phyloP scores from a whole-genome alignment of 1,139 yeast genomes.

The Taphrina populina region DNA sequence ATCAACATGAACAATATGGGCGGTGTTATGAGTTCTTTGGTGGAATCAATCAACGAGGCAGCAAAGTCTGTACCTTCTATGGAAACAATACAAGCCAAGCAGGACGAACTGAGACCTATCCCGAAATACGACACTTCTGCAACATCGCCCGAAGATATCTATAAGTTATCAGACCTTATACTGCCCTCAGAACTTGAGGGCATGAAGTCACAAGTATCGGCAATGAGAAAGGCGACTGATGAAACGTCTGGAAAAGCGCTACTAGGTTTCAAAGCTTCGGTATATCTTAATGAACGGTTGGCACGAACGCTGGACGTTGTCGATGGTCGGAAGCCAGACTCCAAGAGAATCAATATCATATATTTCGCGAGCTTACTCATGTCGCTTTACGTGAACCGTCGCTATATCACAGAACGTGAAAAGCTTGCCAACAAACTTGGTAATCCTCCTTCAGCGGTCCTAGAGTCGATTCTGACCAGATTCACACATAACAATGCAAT shows the following conservation, averaged over 20 bases:
- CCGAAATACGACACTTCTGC: conserved; percentile 77
- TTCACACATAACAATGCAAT: conserved; percentile 71
- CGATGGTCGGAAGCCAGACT: conserved; percentile 29
- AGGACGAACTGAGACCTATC: conserved; percentile 71
- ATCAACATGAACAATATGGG: conserved; percentile 80
- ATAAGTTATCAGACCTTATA: conserved; percentile 69
- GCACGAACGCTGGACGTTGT: conserved; percentile 45
- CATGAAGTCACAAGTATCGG: conserved; percentile 54
- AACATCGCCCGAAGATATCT: conserved; percentile 74
- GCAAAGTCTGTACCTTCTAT: conserved; percentile 73
- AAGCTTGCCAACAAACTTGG: conserved; percentile 62
- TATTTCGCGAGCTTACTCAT: conserved; percentile 76
- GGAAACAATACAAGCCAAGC: conserved; percentile 46
- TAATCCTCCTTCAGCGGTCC: conserved; percentile 66
- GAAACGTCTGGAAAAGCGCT: conserved; percentile 38
- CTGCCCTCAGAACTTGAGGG: conserved; percentile 68
- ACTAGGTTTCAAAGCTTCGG: conserved; percentile 62
- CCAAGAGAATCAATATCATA: conserved; percentile 55
- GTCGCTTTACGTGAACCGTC: conserved; percentile 74
- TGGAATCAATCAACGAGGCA: conserved; percentile 70
- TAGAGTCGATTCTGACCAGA: conserved; percentile 70
- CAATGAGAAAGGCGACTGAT: conserved; percentile 45
- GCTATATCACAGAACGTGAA: conserved; percentile 57
- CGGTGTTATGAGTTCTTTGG: conserved; percentile 73
- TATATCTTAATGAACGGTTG: conserved; percentile 56